phyloP scores from a whole-genome alignment of 768 basidiomycete species.

The Lactifluus subvellereus region DNA sequence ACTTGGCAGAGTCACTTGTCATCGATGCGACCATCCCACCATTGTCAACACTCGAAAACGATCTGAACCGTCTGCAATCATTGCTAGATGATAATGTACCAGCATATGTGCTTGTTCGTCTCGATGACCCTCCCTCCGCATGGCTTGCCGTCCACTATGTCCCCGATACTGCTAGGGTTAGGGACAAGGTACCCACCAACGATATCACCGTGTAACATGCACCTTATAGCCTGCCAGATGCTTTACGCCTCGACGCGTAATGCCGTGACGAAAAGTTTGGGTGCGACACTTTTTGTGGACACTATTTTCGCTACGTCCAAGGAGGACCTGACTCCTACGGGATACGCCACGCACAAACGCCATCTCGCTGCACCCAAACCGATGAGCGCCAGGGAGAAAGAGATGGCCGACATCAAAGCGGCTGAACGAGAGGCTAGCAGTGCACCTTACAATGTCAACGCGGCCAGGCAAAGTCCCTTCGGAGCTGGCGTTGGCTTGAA shows the following conservation, averaged over 20 bases:
- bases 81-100: conserved; percentile 56
- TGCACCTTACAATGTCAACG: conserved; percentile 52
- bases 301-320: conserved; percentile 75
- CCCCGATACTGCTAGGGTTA: conserved; percentile 72
- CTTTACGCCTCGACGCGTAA: conserved; percentile 77
- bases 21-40: conserved; percentile 47
- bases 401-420: conserved; percentile 68
- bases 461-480: conserved; percentile 48
- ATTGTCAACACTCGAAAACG: conserved; percentile 51
- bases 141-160: conserved; percentile 80
- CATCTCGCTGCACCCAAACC: conserved; percentile 76
- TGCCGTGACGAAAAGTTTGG: conserved; percentile 64
- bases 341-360: conserved; percentile 67
- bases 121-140: conserved; percentile 52
- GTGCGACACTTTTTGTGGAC: conserved; percentile 65
- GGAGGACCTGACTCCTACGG: conserved; percentile 55
- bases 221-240: conserved; percentile 48
- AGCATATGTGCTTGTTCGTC: conserved; percentile 68
- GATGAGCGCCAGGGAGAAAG: conserved; percentile 74
- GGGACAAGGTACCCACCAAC: conserved; percentile 57
- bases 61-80: conserved; percentile 52
- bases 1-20: conserved; percentile 57
- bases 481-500: conserved; percentile 55
- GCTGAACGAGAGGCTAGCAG: conserved; percentile 61
- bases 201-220: neutral